A percentile compares a stretch with the other conserved stretches of the same genome.
Evolutionary conservation across 305 asterid genomes (phyloP).

Genomic region (Solanum chacoense): DNA sequence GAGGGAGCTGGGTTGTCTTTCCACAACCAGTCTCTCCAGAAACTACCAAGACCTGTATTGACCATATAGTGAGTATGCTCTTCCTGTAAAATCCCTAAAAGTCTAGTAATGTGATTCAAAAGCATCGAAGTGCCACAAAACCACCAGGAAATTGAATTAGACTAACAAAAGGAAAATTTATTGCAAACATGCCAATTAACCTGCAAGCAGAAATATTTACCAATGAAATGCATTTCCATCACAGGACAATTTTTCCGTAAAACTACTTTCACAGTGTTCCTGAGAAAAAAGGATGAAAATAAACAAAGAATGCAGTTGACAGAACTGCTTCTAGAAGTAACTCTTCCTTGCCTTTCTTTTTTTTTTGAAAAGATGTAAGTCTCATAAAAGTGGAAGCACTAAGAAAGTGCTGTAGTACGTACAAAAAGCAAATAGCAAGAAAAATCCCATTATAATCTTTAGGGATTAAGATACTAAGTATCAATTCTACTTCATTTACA

Average conservation of each 20-base stretch:
- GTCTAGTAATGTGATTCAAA: neutral
- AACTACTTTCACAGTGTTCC: neutral
- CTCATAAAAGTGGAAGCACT: neutral
- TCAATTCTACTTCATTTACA: neutral
- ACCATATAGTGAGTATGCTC: neutral
- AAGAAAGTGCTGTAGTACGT: neutral
- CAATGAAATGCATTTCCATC: neutral
- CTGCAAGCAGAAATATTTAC: neutral
- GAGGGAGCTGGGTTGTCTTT: constrained; percentile 98
- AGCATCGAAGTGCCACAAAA: neutral
- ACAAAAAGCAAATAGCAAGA: neutral
- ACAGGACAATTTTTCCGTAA: neutral
- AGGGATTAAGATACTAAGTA: neutral
- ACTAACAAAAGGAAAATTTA: neutral
- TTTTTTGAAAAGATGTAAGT: neutral
- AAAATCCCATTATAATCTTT: neutral
- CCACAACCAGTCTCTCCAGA: constrained; percentile 99
- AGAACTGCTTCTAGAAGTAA: neutral
- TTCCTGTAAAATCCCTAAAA: neutral
- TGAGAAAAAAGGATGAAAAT: neutral
- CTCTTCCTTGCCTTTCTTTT: neutral
- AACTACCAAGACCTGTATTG: constrained; percentile 71
- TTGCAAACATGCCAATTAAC: neutral
- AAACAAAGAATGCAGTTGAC: neutral
- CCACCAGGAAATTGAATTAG: neutral